Evolutionary conservation across 208 protist genomes (phyloP), one percentile per base, ranked within the genome.

Genomic region (Acanthamoeba divionensis): DNA sequence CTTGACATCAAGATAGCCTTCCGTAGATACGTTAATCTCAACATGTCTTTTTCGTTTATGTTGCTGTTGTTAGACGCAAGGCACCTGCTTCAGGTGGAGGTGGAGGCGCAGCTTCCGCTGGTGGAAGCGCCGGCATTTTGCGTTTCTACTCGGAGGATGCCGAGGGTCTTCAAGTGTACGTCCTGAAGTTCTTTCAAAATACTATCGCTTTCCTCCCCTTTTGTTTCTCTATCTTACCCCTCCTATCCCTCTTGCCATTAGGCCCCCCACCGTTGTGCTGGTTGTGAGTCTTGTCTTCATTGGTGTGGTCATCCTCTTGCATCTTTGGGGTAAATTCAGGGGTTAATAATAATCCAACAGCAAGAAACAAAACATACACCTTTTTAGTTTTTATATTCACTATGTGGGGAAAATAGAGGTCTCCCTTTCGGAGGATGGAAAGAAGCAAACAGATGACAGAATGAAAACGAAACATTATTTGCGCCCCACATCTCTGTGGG

Each of bases 121-220:
- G 65, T 26, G 33, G 65, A 26, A 33, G 21, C 33, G 67, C 24
- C 44, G 67, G 67, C 31, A 77, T 77, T n/a, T 45, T 77, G 12
- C 67, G 67, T 31, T 77, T 77, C 67, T 77, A 77, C 31, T 54
- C 67, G 1, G 67, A 77, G 18, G 67, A 77, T 13, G 67, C 67
- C n/a, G 67, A 77, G 18, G 67, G 67, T 1, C 31, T 77, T 1
- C 31, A 77, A 77, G 67, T 77, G 67, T 77, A 77, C 67, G 5
- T 48, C 24, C 2, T 2, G 18, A 2, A 8, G 5, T 6, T 52
- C 13, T 50, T 77, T 73, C 26, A 10, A 2, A 4, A 73, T 21
- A 8, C 2, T 6, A 13, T 73, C 29, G 65, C 2, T 9, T 21
- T 26, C 1, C 24, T 44, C 29, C 2, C 4, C 6, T 73, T 44